Evolutionary conservation across 2,329 filamentous ascomycete genomes (phyloP).

Genomic region (Xenosphaeropsis pyriputrescens): DNA sequence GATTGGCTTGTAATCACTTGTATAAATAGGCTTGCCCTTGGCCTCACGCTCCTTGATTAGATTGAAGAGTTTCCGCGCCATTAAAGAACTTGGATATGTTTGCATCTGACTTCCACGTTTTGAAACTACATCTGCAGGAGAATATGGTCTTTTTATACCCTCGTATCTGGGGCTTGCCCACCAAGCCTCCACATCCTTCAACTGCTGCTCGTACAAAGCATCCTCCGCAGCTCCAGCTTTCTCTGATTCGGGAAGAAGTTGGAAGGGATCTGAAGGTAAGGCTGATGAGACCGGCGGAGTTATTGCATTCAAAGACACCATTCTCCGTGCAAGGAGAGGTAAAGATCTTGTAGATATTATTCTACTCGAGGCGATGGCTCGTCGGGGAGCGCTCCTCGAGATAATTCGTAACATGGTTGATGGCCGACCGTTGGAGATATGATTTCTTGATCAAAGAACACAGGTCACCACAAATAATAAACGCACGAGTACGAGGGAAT

Average conservation of each 20-base stretch:
- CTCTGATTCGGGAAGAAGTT: slow-evolving; percentile 62
- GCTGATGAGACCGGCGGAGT: slow-evolving; percentile 12
- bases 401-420: slow-evolving; percentile 16
- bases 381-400: slow-evolving; percentile 10
- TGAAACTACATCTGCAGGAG: slow-evolving; percentile 78
- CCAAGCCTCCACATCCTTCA: slow-evolving; percentile 79
- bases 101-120: slow-evolving; percentile 83
- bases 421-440: background rate
- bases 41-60: slow-evolving; percentile 65
- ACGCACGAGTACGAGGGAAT: no score
- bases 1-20: background rate
- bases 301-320: slow-evolving; percentile 11
- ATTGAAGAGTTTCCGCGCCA: slow-evolving; percentile 91
- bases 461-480: no score
- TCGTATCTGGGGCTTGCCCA: slow-evolving; percentile 75
- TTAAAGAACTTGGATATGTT: slow-evolving; percentile 80
- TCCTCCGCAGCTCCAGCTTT: slow-evolving; percentile 77
- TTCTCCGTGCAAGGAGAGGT: slow-evolving; percentile 7
- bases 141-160: slow-evolving; percentile 86
- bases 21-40: slow-evolving; percentile 63
- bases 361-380: slow-evolving; percentile 7
- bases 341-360: slow-evolving; percentile 3
- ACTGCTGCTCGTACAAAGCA: slow-evolving; percentile 67
- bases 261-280: slow-evolving; percentile 57
- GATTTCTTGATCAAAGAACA: no score